A percentile compares a stretch with the other conserved stretches of the same genome.
Conservation (phyloP, 192 early-diverging fungal genomes). For the Mortierella hygrophila region DNA sequence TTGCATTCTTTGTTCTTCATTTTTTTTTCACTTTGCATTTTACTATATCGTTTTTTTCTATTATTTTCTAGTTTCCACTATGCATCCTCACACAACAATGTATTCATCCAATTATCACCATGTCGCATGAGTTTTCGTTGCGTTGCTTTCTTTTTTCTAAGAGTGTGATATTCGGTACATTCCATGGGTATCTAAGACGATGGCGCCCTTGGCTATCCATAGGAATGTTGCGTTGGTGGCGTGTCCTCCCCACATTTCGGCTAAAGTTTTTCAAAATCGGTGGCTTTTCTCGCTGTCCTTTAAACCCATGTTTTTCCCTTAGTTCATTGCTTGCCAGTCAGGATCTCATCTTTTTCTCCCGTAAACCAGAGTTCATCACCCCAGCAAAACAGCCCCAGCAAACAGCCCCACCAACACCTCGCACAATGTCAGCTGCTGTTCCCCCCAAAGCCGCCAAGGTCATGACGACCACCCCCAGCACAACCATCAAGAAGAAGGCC, state of each 20-base stretch:
- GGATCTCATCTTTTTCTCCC: background rate
- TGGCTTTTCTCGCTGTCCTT: background rate
- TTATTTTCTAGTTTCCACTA: slow-evolving; percentile 1
- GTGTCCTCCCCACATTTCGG: too few relatives aligned
- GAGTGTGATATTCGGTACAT: background rate
- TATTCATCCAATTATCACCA: background rate
- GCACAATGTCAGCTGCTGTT: background rate
- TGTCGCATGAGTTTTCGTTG: too few relatives aligned
- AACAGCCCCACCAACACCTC: background rate
- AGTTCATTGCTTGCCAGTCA: background rate
- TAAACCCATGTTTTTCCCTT: background rate
- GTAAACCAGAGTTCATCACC: background rate
- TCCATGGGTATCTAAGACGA: too few relatives aligned
- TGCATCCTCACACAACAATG: background rate
- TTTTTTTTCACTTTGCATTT: slow-evolving; percentile 9
- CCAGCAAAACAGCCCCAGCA: background rate
- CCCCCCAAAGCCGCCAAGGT: background rate
- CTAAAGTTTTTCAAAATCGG: background rate
- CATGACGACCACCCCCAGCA: too few relatives aligned
- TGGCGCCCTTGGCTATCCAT: too few relatives aligned
- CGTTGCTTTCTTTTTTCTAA: background rate
- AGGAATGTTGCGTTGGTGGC: too few relatives aligned
- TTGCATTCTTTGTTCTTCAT: slow-evolving; percentile 11
- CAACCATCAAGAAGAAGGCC: too few relatives aligned
- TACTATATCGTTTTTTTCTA: background rate